Base-by-base conservation (phyloP, 129 eudicot genomes). In the Centrapalus pauciflorus region DNA sequence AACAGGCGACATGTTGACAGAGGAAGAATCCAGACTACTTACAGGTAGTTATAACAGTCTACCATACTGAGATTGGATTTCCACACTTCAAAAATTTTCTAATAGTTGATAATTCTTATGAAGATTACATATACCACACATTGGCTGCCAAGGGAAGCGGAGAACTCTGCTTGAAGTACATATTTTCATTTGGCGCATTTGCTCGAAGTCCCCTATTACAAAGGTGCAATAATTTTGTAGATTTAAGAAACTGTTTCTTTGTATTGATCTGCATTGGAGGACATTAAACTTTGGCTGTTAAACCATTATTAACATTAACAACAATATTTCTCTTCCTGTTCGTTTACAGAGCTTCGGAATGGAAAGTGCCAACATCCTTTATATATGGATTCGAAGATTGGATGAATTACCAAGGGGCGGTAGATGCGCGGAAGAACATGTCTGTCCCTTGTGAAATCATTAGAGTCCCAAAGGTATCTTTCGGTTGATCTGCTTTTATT, bases 91-190 rank as follows among this genome's bases (percentile, higher is more conserved):
- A 20, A 19, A 20, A 19, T 26, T 21, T 12, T 69, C 58, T 75
- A 77, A 66, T 68, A 25, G 0, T 11, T 68, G 10, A 55, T 48
- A 25, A 6, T 82, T 80, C 21, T 11, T 34, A 12, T 79, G 77
- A 70, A 90, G 98, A 93, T 86, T 93, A 93, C 72, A 81, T 83
- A 9, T 88, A 93, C 83, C 99, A 93, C 61, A 93, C 96, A 28
- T 67, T 93, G 67, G 99, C 92, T 10, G 99, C 96, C 41, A 93
- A 93, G 76, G 95, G 85, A 66, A 93, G 99, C 63, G 99, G 99
- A 50, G 99, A 93, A 77, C 84, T 86, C 16, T 93, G 99, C 79
- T 76, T 93, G 51, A 88, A 86, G 54, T 80, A 88, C 67, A 82
- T 93, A 23, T 93, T 93, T 69, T 82, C 98, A 21, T 88, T 93